These are phyloP conservation scores for Lactarius hatsudake DNA, from an alignment of 768 basidiomycete genomes.

Conservation along the genomic window DNA sequence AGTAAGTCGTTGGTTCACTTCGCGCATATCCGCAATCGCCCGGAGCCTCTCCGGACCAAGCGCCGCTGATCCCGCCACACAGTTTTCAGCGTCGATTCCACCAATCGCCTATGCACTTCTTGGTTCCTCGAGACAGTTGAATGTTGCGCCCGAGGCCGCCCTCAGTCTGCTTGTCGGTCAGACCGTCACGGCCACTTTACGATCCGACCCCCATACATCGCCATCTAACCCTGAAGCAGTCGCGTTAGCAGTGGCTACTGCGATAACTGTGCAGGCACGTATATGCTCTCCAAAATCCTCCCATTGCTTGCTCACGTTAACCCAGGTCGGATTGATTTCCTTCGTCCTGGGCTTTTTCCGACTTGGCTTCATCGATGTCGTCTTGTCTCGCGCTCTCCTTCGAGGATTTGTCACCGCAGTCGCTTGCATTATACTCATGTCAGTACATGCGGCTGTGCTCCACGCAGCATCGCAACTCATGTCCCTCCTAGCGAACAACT, in stretches of 20 bases:
- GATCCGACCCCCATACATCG: conserved; percentile 32
- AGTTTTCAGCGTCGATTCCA: conserved; percentile 86
- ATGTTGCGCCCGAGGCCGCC: conserved; percentile 87
- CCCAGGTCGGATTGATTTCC: conserved; percentile 78
- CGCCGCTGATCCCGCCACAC: background rate
- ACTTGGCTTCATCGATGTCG: conserved; percentile 90
- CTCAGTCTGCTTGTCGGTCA: conserved; percentile 86
- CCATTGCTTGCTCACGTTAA: background rate
- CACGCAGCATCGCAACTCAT: background rate
- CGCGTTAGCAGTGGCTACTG: conserved; percentile 68
- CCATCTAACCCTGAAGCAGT: conserved; percentile 47
- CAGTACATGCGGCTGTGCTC: conserved; percentile 31
- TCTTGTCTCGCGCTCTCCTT: conserved; percentile 83
- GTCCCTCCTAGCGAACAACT: conserved; percentile 63
- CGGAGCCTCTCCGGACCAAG: background rate
- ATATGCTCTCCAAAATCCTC: background rate
- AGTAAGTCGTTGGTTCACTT: conserved; percentile 42
- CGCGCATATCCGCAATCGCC: too few species aligned
- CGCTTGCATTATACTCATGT: conserved; percentile 84
- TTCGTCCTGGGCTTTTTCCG: conserved; percentile 84
- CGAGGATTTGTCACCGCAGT: conserved; percentile 87
- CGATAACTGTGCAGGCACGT: conserved; percentile 78
- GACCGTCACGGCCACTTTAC: conserved; percentile 67
- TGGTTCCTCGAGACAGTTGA: conserved; percentile 78
- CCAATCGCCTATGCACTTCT: conserved; percentile 88